Percentiles rank a stretch among this genome's conserved stretches.
Evolutionary conservation across 176 grass and related monocot species (phyloP).

Genomic region (Aegilops tauschii): DNA sequence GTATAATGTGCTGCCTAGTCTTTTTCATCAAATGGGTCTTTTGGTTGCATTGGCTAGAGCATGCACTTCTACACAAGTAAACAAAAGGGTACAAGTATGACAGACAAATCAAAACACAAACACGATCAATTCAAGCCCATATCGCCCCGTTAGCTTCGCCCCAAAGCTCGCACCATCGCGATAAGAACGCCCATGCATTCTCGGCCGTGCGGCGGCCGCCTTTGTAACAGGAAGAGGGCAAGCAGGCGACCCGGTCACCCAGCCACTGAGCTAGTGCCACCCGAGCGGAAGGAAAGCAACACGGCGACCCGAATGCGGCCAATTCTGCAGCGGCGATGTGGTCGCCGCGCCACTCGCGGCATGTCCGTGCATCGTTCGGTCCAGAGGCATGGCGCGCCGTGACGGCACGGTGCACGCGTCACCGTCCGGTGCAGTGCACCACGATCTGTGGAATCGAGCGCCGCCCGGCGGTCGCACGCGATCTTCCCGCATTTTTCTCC

Average conservation of each 20-base stretch:
- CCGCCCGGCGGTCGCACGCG: background rate
- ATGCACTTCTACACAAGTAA: too few relatives aligned
- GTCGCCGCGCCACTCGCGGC: background rate
- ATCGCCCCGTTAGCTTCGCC: background rate
- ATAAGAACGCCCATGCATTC: background rate
- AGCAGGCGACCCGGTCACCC: background rate
- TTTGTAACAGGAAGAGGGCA: background rate
- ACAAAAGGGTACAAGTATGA: background rate
- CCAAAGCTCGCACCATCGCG: background rate
- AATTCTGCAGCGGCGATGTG: background rate
- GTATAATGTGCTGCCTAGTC: too few relatives aligned
- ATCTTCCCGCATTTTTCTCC: background rate
- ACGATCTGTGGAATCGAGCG: background rate
- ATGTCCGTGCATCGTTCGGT: background rate
- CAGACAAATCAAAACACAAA: background rate
- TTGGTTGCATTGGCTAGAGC: too few relatives aligned
- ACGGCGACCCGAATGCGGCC: background rate
- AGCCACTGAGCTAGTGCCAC: background rate
- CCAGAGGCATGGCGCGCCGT: background rate
- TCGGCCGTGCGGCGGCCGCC: background rate
- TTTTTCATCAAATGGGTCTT: too few relatives aligned
- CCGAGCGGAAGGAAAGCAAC: constrained; percentile 15
- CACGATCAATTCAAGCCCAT: background rate
- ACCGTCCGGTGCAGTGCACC: background rate
- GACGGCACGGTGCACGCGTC: background rate